Percentiles rank a stretch among this genome's conserved stretches.
phyloP scores from a whole-genome alignment of 169 alveolate species.

The Cryptosporidium parvum region DNA sequence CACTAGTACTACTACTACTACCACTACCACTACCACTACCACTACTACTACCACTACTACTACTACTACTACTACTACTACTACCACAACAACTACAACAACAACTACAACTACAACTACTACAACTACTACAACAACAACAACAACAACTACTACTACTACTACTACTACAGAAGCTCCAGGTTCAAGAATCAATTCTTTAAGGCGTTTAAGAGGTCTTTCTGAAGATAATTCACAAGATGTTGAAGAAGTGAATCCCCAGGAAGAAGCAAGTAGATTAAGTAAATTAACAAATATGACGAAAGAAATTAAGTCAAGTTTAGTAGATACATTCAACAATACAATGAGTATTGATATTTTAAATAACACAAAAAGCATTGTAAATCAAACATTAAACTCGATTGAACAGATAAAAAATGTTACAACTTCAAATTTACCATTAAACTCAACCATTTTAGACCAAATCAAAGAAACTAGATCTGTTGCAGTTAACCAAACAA shows the following conservation, averaged over 20 bases:
- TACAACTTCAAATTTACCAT: constrained; percentile 3
- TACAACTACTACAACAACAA: background rate
- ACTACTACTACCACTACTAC: background rate
- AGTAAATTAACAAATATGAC: constrained; percentile 38
- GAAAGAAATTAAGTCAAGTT: constrained; percentile 26
- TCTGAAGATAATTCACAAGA: constrained; percentile 1
- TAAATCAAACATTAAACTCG: constrained; percentile 47
- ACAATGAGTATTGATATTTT: constrained; percentile 36
- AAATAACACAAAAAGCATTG: constrained; percentile 18
- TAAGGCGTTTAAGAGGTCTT: constrained; percentile 33
- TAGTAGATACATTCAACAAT: constrained; percentile 22
- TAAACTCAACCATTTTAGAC: constrained; percentile 2
- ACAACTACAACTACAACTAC: constrained; percentile 31
- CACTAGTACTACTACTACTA: constrained; percentile 1
- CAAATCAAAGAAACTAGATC: constrained; percentile 27
- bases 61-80: constrained; percentile 10
- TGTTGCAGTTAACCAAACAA: constrained; percentile 21
- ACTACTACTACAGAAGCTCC: background rate
- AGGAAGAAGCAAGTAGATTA: constrained; percentile 14
- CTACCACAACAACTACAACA: background rate
- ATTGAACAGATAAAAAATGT: constrained; percentile 33
- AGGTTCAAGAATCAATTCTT: background rate
- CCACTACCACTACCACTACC: background rate
- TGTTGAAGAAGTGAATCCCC: background rate
- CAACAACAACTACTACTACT: background rate